Conservation (phyloP, 2,329 filamentous ascomycete species). For the Epichloe sibirici region DNA sequence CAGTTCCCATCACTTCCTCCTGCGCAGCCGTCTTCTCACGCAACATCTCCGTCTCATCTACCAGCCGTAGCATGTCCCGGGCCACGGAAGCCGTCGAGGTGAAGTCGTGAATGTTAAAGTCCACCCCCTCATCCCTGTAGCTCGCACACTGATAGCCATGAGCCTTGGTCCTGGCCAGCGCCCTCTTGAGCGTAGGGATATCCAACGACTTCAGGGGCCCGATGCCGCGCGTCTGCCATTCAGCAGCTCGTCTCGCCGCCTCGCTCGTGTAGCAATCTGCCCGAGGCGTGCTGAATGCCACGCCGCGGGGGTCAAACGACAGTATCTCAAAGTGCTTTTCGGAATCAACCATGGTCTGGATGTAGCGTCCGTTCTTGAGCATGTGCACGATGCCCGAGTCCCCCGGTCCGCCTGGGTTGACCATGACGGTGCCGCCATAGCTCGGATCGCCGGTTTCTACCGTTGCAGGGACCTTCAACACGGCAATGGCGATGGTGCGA, state of each 20-base stretch:
- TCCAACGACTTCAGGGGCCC: slow-evolving; percentile 10
- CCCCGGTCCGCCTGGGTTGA: slow-evolving; percentile 29
- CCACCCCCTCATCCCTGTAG: slow-evolving; percentile 2
- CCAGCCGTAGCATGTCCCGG: slow-evolving; percentile 3
- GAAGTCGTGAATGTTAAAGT: slow-evolving; percentile 14
- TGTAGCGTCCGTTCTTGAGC: slow-evolving; percentile 11
- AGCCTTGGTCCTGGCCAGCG: slow-evolving; percentile 9
- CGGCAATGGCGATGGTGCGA: slow-evolving; percentile 21
- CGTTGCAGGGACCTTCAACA: slow-evolving; percentile 26
- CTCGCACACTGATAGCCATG: slow-evolving; percentile 16
- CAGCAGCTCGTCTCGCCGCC: slow-evolving; percentile 13
- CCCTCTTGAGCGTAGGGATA: not conserved
- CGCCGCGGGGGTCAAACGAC: slow-evolving; percentile 26
- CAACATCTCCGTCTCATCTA: slow-evolving; percentile 6
- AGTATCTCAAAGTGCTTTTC: slow-evolving; percentile 23
- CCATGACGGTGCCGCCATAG: slow-evolving; percentile 24
- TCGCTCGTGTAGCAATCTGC: slow-evolving; percentile 8
- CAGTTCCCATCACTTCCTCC: not conserved
- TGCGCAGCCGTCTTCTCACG: not conserved
- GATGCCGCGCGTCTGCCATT: slow-evolving; percentile 18
- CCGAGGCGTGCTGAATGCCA: slow-evolving; percentile 8
- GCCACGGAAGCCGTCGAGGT: slow-evolving; percentile 9
- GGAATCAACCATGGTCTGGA: slow-evolving; percentile 20
- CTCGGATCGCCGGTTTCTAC: slow-evolving; percentile 20
- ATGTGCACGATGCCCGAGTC: slow-evolving; percentile 20